Evolutionary conservation across 306 rosid genomes (phyloP).

Genomic region (Dryas drummondii): DNA sequence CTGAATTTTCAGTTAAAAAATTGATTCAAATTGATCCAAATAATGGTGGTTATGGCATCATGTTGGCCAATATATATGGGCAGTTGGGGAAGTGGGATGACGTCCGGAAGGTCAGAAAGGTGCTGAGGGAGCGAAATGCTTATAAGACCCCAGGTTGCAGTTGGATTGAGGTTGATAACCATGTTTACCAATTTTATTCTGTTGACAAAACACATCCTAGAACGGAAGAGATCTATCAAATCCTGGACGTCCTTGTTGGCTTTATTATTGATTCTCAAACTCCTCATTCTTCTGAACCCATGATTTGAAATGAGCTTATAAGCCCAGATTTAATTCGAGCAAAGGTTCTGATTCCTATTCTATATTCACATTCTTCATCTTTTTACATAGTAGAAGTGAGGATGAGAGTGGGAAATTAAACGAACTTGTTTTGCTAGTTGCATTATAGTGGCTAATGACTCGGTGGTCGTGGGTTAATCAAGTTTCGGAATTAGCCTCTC

Average conservation of each 20-base stretch:
- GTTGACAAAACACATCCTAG: constrained; percentile 57
- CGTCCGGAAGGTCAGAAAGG: constrained; percentile 52
- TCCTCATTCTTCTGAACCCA: neutral
- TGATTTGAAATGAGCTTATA: neutral
- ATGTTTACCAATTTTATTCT: constrained; percentile 62
- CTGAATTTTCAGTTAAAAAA: constrained; percentile 60
- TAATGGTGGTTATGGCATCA: constrained; percentile 62
- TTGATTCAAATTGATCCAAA: constrained; percentile 61
- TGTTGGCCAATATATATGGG: constrained; percentile 65
- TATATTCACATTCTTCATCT: no score
- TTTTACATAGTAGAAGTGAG: no score
- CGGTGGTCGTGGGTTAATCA: no score
- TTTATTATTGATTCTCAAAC: constrained; percentile 9
- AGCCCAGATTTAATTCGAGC: neutral
- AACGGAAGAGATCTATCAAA: constrained; percentile 46
- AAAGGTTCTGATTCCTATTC: no score
- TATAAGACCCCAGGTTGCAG: constrained; percentile 75
- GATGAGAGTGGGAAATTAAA: no score
- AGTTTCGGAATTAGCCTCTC: no score
- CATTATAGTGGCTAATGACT: no score
- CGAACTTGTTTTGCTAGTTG: no score
- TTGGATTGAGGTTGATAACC: constrained; percentile 74
- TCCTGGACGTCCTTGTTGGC: constrained; percentile 48
- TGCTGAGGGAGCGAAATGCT: constrained; percentile 51
- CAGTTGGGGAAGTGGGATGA: constrained; percentile 77